Conservation (phyloP, 2,329 filamentous ascomycete genomes). For the Penicillium brasilianum region DNA sequence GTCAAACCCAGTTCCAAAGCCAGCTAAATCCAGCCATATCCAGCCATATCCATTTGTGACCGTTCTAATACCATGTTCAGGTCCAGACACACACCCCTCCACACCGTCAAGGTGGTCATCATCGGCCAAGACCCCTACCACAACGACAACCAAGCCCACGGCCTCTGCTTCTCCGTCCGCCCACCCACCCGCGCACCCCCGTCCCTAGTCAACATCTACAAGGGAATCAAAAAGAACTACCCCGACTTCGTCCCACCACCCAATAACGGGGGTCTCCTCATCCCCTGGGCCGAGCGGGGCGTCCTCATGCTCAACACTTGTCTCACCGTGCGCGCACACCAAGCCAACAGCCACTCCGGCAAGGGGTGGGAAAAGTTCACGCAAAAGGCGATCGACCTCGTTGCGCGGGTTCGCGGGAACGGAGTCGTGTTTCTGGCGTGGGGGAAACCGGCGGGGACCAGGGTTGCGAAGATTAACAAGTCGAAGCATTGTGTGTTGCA, state of each 20-base stretch:
- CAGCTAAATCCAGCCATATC: neutral
- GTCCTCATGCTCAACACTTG: slow-evolving; percentile 95
- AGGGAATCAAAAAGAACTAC: slow-evolving; percentile 83
- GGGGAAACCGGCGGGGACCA: slow-evolving; percentile 82
- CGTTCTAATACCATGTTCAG: slow-evolving; percentile 56
- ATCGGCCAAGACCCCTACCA: slow-evolving; percentile 97
- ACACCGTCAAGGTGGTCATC: slow-evolving; percentile 88
- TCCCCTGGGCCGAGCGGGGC: slow-evolving; percentile 90
- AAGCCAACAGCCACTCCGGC: slow-evolving; percentile 82
- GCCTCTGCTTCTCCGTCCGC: slow-evolving; percentile 92
- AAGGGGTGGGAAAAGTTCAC: slow-evolving; percentile 94
- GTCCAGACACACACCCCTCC: slow-evolving; percentile 90
- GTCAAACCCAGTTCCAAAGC: slow-evolving; percentile 23
- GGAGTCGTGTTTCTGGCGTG: slow-evolving; percentile 96
- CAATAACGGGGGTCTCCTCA: slow-evolving; percentile 80
- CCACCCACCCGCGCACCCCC: slow-evolving; percentile 87
- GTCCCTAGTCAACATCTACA: slow-evolving; percentile 93
- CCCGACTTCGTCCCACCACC: slow-evolving; percentile 76
- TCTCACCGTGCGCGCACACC: slow-evolving; percentile 86
- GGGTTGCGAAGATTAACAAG: slow-evolving; percentile 74
- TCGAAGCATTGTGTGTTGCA: slow-evolving; percentile 80
- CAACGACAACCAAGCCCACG: slow-evolving; percentile 92
- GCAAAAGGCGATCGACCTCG: slow-evolving; percentile 85
- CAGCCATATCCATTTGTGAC: too few relatives aligned
- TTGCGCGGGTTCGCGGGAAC: slow-evolving; percentile 73